A percentile compares a stretch with the other conserved stretches of the same genome.
Evolutionary conservation across 495 filamentous ascomycete species (phyloP).

Genomic region (Bryoglossum gracile): DNA sequence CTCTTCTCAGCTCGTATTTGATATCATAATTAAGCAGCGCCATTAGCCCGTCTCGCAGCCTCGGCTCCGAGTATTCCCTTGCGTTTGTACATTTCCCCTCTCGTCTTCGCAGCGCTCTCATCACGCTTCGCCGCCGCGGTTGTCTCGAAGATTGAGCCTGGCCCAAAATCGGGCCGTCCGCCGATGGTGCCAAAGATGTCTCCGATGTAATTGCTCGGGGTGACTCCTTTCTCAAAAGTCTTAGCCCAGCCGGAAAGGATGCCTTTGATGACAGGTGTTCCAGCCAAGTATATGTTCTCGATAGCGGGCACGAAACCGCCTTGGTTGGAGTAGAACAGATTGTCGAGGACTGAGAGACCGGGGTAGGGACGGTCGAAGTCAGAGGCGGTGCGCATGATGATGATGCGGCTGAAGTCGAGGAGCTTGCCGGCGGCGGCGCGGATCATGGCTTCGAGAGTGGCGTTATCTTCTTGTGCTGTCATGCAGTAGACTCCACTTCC

Average conservation of each 20-base stretch:
- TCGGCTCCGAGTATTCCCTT: constrained; percentile 13
- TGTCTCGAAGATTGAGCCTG: constrained; percentile 18
- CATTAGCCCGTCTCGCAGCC: constrained; percentile 11
- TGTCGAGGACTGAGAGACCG: constrained; percentile 42
- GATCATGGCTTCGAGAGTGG: constrained; percentile 58
- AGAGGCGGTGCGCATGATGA: constrained; percentile 66
- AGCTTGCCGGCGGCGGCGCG: constrained; percentile 46
- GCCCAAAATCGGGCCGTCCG: constrained; percentile 59
- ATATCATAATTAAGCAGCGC: constrained; percentile 1
- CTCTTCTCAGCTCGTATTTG: too few species aligned
- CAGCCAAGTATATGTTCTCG: constrained; percentile 61
- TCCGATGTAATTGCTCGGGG: constrained; percentile 62
- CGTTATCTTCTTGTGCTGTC: constrained; percentile 71
- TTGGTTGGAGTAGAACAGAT: constrained; percentile 51
- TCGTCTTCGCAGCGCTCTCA: not conserved
- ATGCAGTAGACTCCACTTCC: constrained; percentile 62
- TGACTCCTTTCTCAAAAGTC: constrained; percentile 51
- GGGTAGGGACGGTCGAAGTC: constrained; percentile 67
- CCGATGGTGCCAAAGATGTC: constrained; percentile 65
- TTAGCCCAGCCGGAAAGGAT: constrained; percentile 54
- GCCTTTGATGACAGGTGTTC: constrained; percentile 58
- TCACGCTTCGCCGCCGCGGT: too few species aligned
- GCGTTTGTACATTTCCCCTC: constrained; percentile 7
- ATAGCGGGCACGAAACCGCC: constrained; percentile 54
- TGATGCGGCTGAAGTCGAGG: constrained; percentile 60